Evolutionary conservation across 2,329 filamentous ascomycete genomes (phyloP).

Genomic region (Penicillium oxalicum): DNA sequence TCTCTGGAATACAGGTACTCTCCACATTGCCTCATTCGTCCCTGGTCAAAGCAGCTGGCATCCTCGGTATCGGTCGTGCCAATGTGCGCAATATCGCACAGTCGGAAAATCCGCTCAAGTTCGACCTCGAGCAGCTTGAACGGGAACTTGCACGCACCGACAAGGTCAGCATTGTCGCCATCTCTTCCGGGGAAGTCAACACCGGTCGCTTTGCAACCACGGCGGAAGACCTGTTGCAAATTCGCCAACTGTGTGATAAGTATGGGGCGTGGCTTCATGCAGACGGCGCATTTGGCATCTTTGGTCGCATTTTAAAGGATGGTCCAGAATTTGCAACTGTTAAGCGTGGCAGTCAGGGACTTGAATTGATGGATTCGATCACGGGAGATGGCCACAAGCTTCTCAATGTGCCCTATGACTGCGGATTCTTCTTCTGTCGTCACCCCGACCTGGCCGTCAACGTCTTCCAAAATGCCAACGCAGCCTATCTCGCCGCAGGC

Average conservation of each 20-base stretch:
- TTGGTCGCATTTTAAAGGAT: conserved; percentile 60
- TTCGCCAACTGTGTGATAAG: conserved; percentile 65
- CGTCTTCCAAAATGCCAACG: conserved; percentile 78
- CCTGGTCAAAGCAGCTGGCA: conserved; percentile 71
- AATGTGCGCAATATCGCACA: conserved; percentile 57
- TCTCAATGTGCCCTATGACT: conserved; percentile 93
- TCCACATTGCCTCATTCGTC: conserved; percentile 81
- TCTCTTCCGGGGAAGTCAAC: conserved; percentile 89
- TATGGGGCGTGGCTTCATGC: conserved; percentile 82
- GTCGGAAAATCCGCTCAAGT: conserved; percentile 54
- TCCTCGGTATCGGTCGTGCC: conserved; percentile 69
- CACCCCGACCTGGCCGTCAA: conserved; percentile 52
- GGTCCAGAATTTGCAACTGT: conserved; percentile 51
- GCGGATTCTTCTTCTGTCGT: conserved; percentile 78
- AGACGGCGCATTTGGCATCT: conserved; percentile 85
- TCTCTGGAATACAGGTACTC: conserved; percentile 67
- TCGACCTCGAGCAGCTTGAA: conserved; percentile 64
- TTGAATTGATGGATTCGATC: conserved; percentile 82
- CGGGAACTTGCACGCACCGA: conserved; percentile 48
- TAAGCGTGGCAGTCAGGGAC: conserved; percentile 51
- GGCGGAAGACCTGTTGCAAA: conserved; percentile 51
- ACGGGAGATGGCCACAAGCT: conserved; percentile 83
- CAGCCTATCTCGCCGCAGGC: conserved; percentile 62
- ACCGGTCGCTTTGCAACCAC: conserved; percentile 71
- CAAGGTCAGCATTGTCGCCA: conserved; percentile 65